phyloP scores from a whole-genome alignment of 192 early-diverging fungal genomes.

The Podila clonocystis region DNA sequence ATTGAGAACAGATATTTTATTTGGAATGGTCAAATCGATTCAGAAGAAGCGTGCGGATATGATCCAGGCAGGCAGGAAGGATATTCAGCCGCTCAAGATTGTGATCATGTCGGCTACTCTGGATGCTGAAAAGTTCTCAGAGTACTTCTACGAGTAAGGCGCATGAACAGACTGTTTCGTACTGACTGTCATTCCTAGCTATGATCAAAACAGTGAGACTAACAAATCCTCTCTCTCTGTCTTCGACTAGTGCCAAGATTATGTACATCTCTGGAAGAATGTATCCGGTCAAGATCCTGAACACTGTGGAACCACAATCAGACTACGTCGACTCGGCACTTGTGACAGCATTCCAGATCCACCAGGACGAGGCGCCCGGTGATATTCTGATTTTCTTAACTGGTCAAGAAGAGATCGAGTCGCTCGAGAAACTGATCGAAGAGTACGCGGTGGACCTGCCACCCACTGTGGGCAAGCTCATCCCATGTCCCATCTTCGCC shows the following conservation, averaged over 20 bases:
- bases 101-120: conserved; percentile 98
- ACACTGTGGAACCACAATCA: conserved; percentile 79
- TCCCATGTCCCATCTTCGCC: conserved; percentile 93
- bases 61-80: conserved; percentile 47
- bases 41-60: conserved; percentile 71
- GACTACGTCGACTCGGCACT: conserved; percentile 95
- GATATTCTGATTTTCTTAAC: conserved; percentile 96
- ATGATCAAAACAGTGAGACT: no score
- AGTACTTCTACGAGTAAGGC: conserved; percentile 85
- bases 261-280: conserved; percentile 91
- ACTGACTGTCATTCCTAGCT: no score
- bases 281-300: conserved; percentile 87
- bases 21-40: conserved; percentile 94
- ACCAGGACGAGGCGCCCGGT: conserved; percentile 84
- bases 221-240: background rate
- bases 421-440: conserved; percentile 82
- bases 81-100: conserved; percentile 78
- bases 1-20: conserved; percentile 94
- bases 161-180: no score
- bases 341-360: conserved; percentile 89
- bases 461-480: conserved; percentile 59
- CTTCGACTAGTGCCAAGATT: conserved; percentile 68
- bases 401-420: conserved; percentile 96
- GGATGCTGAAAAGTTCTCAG: conserved; percentile 91
- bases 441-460: conserved; percentile 76